Percentiles rank a stretch among this genome's conserved stretches.
Conservation (phyloP, 129 eudicot species). For the Calendula officinalis region DNA sequence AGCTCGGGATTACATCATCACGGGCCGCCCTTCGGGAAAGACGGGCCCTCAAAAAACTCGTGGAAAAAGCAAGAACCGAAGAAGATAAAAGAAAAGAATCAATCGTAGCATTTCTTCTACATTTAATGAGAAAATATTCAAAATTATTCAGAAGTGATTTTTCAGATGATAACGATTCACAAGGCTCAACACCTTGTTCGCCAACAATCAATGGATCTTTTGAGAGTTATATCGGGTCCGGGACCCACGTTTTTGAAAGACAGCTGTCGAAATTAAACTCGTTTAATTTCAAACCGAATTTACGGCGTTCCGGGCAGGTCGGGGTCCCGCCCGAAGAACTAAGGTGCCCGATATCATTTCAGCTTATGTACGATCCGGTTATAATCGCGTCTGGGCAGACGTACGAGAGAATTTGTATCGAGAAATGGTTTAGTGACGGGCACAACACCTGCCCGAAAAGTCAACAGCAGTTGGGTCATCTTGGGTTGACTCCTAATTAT, state of each 20-base stretch:
- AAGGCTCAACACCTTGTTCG: slow-evolving; percentile 96
- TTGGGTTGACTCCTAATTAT: slow-evolving; percentile 88
- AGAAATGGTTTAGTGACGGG: slow-evolving; percentile 96
- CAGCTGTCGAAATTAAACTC: slow-evolving; percentile 81
- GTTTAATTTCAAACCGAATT: slow-evolving; percentile 74
- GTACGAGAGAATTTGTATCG: slow-evolving; percentile 89
- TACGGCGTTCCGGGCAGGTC: slow-evolving; percentile 71
- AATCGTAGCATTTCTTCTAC: slow-evolving; percentile 79
- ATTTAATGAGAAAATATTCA: slow-evolving; percentile 83
- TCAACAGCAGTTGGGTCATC: slow-evolving; percentile 88
- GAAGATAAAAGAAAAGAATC: slow-evolving; percentile 97
- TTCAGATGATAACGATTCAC: slow-evolving; percentile 94
- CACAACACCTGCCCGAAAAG: slow-evolving; percentile 95
- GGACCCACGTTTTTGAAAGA: slow-evolving; percentile 63
- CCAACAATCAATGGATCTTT: slow-evolving; percentile 85
- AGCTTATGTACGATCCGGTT: slow-evolving; percentile 97
- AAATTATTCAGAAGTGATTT: slow-evolving; percentile 82
- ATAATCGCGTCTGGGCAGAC: slow-evolving; percentile 97
- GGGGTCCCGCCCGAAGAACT: slow-evolving; percentile 90
- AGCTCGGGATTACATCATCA: slow-evolving; percentile 83
- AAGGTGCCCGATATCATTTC: slow-evolving; percentile 95
- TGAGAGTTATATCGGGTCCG: slow-evolving; percentile 55
- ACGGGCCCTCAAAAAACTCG: slow-evolving; percentile 78
- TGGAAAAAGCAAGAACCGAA: slow-evolving; percentile 82
- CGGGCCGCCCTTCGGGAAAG: slow-evolving; percentile 91